Base-by-base conservation (phyloP, 2,329 filamentous ascomycete genomes). In the Ceratocystis cacaofunesta region DNA sequence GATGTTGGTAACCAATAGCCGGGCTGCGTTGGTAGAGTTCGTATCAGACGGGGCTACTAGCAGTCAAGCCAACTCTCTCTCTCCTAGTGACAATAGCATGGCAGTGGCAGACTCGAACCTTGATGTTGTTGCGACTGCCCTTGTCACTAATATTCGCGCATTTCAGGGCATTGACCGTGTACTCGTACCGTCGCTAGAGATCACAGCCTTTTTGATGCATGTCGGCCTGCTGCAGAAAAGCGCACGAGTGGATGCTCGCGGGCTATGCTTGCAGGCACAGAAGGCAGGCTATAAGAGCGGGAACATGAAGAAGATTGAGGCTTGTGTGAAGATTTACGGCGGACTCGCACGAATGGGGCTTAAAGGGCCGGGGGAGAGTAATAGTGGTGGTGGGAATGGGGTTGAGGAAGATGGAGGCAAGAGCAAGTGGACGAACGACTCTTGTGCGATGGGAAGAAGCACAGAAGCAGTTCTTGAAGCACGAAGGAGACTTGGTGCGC, bases 281-380 rank as follows among this genome's bases (percentile, higher is more conserved):
- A 90, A 87, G 74, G 82, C 88, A 0, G 88, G 92, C 69, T 92
- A 88, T 77, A 92, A 92, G 75, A 88, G 87, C 0, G 85, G 87
- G 22, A 94, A 90, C 72, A 83, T 96, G 55, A 83, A 86, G 62
- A 92, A 94, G 73, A 79, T 97, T 1, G 83, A 90, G 72, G 88
- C 90, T 0, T 90, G 89, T 25, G 78, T 95, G 68, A 87, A 86
- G 71, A 82, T 94, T 12, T 97, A 96, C 74, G 83, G 85, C 2
- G 85, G 84, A 0, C 75, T 96, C 30, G 83, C 84, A 3, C 73
- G 73, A 1, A 71, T 76, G 60, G 69, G 43, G 8, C 46, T 48
- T 22, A 70, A 57, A 10, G 66, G 65, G 32, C 61, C 63, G 43
- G 43, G 48, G n/a, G 66, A 52, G 19, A 46, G 41, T 48, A 22